Conservation (phyloP, 768 basidiomycete species). For the Boletus huronensis region DNA sequence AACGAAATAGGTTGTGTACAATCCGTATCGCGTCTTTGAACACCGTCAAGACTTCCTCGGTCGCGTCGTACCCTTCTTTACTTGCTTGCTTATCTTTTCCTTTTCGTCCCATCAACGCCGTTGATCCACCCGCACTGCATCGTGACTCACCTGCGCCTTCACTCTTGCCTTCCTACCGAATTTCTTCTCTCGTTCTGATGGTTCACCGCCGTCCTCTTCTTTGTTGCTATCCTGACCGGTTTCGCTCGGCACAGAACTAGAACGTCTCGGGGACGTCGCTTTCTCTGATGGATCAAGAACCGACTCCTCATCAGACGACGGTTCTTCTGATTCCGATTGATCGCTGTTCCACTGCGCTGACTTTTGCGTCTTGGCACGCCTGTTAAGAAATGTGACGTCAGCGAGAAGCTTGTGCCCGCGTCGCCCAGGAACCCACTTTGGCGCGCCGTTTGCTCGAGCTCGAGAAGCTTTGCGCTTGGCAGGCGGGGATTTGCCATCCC, state of each 20-base stretch:
- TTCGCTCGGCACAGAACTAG: conserved; percentile 41
- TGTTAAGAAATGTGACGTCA: conserved; percentile 11
- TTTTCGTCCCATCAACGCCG: conserved; percentile 10
- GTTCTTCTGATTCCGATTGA: conserved; percentile 32
- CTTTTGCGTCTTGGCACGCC: conserved; percentile 30
- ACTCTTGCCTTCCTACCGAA: conserved; percentile 39
- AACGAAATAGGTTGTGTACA: conserved; percentile 11
- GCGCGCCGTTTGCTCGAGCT: conserved; percentile 25
- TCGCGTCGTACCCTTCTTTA: conserved; percentile 21
- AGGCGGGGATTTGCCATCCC: conserved; percentile 46
- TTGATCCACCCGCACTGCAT: neutral
- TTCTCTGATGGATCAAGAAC: conserved; percentile 41
- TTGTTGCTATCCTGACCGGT: conserved; percentile 29
- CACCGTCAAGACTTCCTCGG: conserved; percentile 27
- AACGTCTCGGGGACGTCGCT: conserved; percentile 20
- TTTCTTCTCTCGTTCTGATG: conserved; percentile 33
- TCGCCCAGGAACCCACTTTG: conserved; percentile 21
- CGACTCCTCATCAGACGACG: conserved; percentile 22
- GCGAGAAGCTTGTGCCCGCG: neutral
- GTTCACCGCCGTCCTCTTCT: conserved; percentile 27
- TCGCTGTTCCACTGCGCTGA: conserved; percentile 31
- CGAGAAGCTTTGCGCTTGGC: conserved; percentile 53
- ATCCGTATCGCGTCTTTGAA: neutral
- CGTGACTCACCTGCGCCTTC: conserved; percentile 37
- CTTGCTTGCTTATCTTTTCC: conserved; percentile 32